Conservation (phyloP, 2,329 filamentous ascomycete genomes). For the Calcarisporium arbuscula region DNA sequence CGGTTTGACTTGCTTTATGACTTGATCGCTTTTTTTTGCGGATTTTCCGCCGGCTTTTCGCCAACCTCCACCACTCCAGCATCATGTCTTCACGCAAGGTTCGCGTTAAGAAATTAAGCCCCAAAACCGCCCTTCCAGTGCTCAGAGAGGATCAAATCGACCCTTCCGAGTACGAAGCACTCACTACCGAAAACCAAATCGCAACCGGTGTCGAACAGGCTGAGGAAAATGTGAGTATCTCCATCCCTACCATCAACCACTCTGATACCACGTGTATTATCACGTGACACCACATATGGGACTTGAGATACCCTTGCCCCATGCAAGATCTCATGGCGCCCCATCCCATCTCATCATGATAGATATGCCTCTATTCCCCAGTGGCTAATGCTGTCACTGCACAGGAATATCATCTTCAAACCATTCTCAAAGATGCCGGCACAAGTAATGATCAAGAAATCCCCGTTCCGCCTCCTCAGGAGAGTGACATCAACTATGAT, state of each 20-base stretch:
- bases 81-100: slow-evolving; percentile 63
- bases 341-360: slow-evolving; percentile 15
- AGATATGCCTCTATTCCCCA: slow-evolving; percentile 14
- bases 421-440: slow-evolving; percentile 56
- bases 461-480: slow-evolving; percentile 57
- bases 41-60: slow-evolving; percentile 47
- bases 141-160: slow-evolving; percentile 90
- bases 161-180: slow-evolving; percentile 75
- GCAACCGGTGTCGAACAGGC: slow-evolving; percentile 95
- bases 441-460: slow-evolving; percentile 55
- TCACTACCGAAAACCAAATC: slow-evolving; percentile 77
- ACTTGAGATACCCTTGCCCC: too few relatives aligned
- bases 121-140: slow-evolving; percentile 81
- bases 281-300: slow-evolving; percentile 45
- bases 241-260: slow-evolving; percentile 16
- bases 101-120: slow-evolving; percentile 84
- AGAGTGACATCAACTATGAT: slow-evolving; percentile 74
- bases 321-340: slow-evolving; percentile 9
- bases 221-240: slow-evolving; percentile 84
- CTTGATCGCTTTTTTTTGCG: slow-evolving; percentile 58
- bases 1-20: slow-evolving; percentile 54
- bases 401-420: slow-evolving; percentile 93
- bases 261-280: slow-evolving; percentile 41
- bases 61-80: slow-evolving; percentile 31
- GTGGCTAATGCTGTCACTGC: not conserved